A percentile compares a stretch with the other conserved stretches of the same genome.
Conservation (phyloP, 2,329 filamentous ascomycete species). For the Colletotrichum agaves region DNA sequence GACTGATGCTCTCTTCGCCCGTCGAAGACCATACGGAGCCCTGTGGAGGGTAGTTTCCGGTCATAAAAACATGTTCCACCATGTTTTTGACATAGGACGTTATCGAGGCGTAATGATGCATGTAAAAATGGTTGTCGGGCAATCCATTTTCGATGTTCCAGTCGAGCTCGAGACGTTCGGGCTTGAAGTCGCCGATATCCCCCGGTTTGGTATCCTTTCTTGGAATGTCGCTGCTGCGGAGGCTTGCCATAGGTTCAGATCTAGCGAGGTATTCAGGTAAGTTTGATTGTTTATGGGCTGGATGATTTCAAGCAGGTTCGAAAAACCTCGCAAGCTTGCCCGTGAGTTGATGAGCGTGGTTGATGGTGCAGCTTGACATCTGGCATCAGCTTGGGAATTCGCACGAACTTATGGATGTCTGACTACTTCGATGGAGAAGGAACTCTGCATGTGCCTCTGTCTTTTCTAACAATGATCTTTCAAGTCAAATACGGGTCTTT, state of each 20-base stretch:
- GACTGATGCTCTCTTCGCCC: background rate
- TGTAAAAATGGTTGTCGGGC: conserved; percentile 28
- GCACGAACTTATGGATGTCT: background rate
- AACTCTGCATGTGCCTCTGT: background rate
- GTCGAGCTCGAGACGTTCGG: conserved; percentile 11
- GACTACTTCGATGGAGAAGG: background rate
- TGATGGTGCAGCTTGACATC: background rate
- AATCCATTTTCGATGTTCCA: conserved; percentile 3
- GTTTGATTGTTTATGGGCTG: too few species aligned
- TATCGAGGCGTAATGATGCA: conserved; percentile 32
- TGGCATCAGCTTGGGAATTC: background rate
- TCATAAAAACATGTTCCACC: conserved; percentile 38
- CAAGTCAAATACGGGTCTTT: background rate
- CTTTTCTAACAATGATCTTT: background rate
- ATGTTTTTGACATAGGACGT: conserved; percentile 41
- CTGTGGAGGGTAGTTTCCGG: background rate
- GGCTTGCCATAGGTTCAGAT: too few species aligned
- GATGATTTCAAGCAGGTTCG: too few species aligned
- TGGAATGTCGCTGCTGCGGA: too few species aligned
- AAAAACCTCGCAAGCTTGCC: background rate
- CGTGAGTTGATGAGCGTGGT: background rate
- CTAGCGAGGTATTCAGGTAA: too few species aligned
- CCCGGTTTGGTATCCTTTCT: background rate
- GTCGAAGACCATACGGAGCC: conserved; percentile 10
- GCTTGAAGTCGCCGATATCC: conserved; percentile 19